Evolutionary conservation across 768 basidiomycete species (phyloP).

Genomic region (Gymnopilus junonius): DNA sequence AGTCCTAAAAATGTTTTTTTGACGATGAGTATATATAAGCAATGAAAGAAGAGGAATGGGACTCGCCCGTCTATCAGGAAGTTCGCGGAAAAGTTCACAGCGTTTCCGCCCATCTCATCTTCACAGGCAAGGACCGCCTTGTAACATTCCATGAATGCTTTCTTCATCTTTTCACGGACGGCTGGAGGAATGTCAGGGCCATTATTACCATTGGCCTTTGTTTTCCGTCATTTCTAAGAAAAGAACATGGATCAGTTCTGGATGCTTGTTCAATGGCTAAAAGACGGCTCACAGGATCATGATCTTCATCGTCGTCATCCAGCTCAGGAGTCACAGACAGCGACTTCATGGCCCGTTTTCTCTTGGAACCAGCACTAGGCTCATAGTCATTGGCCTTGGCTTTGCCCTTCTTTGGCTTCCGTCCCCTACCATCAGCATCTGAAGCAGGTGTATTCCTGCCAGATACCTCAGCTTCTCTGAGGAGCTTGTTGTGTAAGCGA

Average conservation of each 20-base stretch:
- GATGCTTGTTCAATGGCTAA: background rate
- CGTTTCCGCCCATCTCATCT: conserved; percentile 78
- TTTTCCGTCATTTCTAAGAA: conserved; percentile 84
- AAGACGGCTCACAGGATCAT: conserved; percentile 56
- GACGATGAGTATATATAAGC: background rate
- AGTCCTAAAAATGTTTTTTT: conserved; percentile 50
- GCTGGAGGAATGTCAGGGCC: conserved; percentile 58
- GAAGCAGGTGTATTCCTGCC: conserved; percentile 68
- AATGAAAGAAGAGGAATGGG: conserved; percentile 15
- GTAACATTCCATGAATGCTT: conserved; percentile 76
- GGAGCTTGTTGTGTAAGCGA: conserved; percentile 59
- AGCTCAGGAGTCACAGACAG: conserved; percentile 79
- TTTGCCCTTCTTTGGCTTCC: conserved; percentile 76
- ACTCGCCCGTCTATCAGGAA: conserved; percentile 78
- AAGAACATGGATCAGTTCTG: conserved; percentile 1
- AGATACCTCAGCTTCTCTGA: conserved; percentile 53
- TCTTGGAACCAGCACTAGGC: conserved; percentile 59
- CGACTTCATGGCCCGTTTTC: conserved; percentile 77
- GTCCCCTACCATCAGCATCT: conserved; percentile 58
- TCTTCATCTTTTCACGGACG: conserved; percentile 80
- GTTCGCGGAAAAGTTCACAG: conserved; percentile 85
- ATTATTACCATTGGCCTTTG: conserved; percentile 41
- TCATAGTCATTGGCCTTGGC: conserved; percentile 58
- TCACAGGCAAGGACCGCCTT: conserved; percentile 75
- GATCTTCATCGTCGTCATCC: conserved; percentile 67